Conservation (phyloP, 2,329 filamentous ascomycete genomes). For the Exserohilum turcica region DNA sequence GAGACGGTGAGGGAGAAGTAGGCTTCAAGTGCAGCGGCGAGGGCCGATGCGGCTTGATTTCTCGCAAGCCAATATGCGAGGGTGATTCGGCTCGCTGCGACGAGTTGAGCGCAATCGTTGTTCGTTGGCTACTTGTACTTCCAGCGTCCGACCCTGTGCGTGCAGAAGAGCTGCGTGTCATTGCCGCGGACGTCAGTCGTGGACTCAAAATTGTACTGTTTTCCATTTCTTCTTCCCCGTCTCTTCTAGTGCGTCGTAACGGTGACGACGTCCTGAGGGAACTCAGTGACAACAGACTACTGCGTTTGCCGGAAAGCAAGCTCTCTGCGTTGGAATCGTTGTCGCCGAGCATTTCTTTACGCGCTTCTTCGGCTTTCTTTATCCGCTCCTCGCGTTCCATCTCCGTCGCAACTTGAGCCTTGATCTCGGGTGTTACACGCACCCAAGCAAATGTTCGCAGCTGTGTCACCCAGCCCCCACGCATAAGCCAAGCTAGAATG, state of each 20-base stretch:
- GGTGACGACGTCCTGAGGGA: slow-evolving; percentile 39
- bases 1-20: slow-evolving; percentile 38
- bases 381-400: slow-evolving; percentile 57
- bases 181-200: slow-evolving; percentile 21
- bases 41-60: slow-evolving; percentile 36
- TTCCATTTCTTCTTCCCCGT: slow-evolving; percentile 39
- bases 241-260: slow-evolving; percentile 27
- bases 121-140: slow-evolving; percentile 44
- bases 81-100: slow-evolving; percentile 30
- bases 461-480: slow-evolving; percentile 91
- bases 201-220: slow-evolving; percentile 38
- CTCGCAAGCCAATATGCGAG: slow-evolving; percentile 24
- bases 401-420: slow-evolving; percentile 76
- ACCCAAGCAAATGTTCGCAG: slow-evolving; percentile 91
- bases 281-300: slow-evolving; percentile 34
- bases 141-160: slow-evolving; percentile 42
- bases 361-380: slow-evolving; percentile 39
- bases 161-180: slow-evolving; percentile 33
- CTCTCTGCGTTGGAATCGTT: slow-evolving; percentile 36
- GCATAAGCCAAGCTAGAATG: slow-evolving; percentile 91
- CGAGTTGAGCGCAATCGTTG: slow-evolving; percentile 38
- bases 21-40: slow-evolving; percentile 42
- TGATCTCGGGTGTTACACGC: slow-evolving; percentile 79
- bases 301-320: slow-evolving; percentile 39
- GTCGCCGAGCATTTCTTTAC: slow-evolving; percentile 39